Base-by-base conservation (phyloP, 1,284 basidiomycete species). In the Leccinum fallax region DNA sequence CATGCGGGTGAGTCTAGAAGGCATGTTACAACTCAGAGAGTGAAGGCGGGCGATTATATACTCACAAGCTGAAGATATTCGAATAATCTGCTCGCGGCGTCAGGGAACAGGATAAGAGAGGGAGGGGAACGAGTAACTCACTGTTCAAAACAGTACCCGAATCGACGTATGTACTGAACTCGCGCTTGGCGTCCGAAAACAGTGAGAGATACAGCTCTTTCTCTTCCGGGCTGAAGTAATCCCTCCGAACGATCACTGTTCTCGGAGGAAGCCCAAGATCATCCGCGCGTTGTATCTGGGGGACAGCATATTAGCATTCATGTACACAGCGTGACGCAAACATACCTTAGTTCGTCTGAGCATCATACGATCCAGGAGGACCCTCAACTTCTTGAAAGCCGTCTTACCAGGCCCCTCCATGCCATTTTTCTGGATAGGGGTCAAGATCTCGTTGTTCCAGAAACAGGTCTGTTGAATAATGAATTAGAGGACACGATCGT, bases 201-300 rank as follows among this genome's bases (percentile, higher is more conserved):
- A 99, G 79, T 4, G 92, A 95, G 58, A 90, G 83, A 77, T 99
- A 99, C 11, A 99, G 79, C 71, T 99, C 97, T 75, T 96, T 97
- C 78, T 98, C 96, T 74, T 97, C 94, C 0, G 94, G 93, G 65
- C 94, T 97, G 81, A 99, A 99, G 75, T 91, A 92, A 75, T 99
- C 97, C 57, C 89, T 83, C 46, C 95, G 87, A 63, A 99, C 90
- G 58, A 93, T 83, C 51, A 99, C 92, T 0, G 90, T 96, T 46
- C 97, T 86, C 4, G 97, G 97, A 3, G 97, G 97, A n/a, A 99
- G 80, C 5, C 95, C 97, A 55, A 99, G 87, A 75, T 99, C 97
- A 72, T 99, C 97, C 1, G 97, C 97, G 56, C 93, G 86, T 85
- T 99, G 93, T 46, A 99, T 79, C 88, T 94, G 97, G 78, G 85